Percentiles rank a stretch among this genome's conserved stretches.
Conservation (phyloP, 1,284 basidiomycete species). For the Anthracocystis panici-leucophaei region DNA sequence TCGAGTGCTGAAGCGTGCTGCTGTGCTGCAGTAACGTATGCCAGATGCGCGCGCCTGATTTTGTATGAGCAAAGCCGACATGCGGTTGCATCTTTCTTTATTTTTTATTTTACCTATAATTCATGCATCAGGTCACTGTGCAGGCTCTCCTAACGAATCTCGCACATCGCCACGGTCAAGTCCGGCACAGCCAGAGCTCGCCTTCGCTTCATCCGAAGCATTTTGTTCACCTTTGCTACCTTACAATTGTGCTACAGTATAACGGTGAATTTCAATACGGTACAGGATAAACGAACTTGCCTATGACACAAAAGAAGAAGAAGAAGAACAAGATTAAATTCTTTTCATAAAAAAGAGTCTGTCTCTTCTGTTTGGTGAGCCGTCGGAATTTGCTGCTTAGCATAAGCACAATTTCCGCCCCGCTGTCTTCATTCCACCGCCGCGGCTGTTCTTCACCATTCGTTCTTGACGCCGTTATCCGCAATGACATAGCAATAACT, state of each 20-base stretch:
- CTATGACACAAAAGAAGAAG: neutral
- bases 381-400: slow-evolving; percentile 29
- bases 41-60: neutral
- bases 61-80: slow-evolving; percentile 25
- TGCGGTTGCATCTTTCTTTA: slow-evolving; percentile 5
- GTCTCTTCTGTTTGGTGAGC: slow-evolving; percentile 1
- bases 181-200: neutral
- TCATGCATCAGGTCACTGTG: slow-evolving; percentile 12
- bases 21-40: neutral
- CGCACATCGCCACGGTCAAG: neutral
- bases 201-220: neutral
- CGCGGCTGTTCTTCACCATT: neutral
- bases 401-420: slow-evolving; percentile 19
- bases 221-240: neutral
- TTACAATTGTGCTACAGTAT: no score
- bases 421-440: no score
- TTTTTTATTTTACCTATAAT: neutral
- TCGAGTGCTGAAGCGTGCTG: no score
- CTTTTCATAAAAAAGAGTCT: no score
- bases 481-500: no score
- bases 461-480: neutral
- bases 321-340: neutral
- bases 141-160: neutral
- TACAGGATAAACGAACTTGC: no score
- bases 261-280: no score